phyloP scores from a whole-genome alignment of 495 filamentous ascomycete genomes.

The Daldinia vernicosa region DNA sequence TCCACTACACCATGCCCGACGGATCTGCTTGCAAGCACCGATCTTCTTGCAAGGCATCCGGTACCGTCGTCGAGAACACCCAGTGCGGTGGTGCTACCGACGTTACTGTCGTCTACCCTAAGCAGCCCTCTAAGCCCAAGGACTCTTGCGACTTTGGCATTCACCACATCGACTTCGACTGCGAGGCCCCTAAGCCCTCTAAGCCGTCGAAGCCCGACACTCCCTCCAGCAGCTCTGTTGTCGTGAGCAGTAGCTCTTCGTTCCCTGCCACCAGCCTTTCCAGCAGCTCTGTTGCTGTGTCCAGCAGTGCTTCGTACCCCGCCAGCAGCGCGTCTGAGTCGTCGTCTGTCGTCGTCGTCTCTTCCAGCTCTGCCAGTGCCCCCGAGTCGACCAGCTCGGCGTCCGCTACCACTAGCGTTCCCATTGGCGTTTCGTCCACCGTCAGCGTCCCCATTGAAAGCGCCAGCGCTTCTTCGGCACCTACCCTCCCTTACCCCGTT shows the following conservation, averaged over 20 bases:
- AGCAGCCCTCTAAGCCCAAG: constrained; percentile 60
- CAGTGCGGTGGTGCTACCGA: constrained; percentile 91
- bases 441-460: constrained; percentile 21
- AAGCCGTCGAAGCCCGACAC: constrained; percentile 49
- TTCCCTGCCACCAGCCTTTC: constrained; percentile 26
- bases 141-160: constrained; percentile 74
- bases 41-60: constrained; percentile 67
- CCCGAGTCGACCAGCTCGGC: not conserved
- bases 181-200: constrained; percentile 62
- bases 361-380: constrained; percentile 35
- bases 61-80: constrained; percentile 75
- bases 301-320: constrained; percentile 10
- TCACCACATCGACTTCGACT: constrained; percentile 83
- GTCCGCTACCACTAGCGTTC: constrained; percentile 27
- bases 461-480: constrained; percentile 27
- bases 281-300: not conserved
- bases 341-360: constrained; percentile 11
- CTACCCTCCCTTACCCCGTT: constrained; percentile 31
- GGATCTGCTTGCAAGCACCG: constrained; percentile 80
- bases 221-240: constrained; percentile 41
- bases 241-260: constrained; percentile 4
- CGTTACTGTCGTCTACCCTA: constrained; percentile 78
- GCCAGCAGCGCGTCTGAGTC: constrained; percentile 20
- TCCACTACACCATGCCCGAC: constrained; percentile 85
- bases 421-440: constrained; percentile 21